Percentiles rank a stretch among this genome's conserved stretches.
Evolutionary conservation across 148 eudicot species (phyloP).

Genomic region (Tetragonia tetragonoides): DNA sequence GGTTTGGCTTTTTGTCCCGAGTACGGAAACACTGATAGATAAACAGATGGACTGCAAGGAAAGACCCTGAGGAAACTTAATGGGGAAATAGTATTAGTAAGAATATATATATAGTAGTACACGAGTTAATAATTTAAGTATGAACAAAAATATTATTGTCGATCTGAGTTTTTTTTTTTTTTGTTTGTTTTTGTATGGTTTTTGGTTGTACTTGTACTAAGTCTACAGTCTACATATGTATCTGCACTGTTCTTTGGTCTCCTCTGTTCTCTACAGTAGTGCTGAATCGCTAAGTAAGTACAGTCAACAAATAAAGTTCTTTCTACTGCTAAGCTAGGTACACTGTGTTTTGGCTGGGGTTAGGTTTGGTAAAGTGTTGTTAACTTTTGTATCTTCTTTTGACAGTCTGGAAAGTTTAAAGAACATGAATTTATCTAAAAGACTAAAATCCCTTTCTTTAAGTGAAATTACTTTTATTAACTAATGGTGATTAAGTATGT

Average conservation of each 20-base stretch:
- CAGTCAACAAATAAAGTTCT: constrained; percentile 30
- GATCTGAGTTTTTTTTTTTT: neutral
- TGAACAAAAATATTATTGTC: neutral
- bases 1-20: constrained; percentile 7
- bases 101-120: too few species aligned
- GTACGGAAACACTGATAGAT: constrained; percentile 12
- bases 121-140: too few species aligned
- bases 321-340: neutral
- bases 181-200: neutral
- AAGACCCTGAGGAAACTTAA: neutral
- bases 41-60: neutral
- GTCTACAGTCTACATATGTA: neutral
- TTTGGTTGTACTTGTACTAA: neutral
- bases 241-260: constrained; percentile 32
- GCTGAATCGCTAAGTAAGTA: neutral
- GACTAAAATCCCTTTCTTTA: too few species aligned
- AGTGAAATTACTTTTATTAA: neutral
- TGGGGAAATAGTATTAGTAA: neutral
- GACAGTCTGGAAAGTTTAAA: constrained; percentile 24
- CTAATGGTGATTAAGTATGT: neutral
- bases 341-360: neutral
- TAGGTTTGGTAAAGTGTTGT: neutral
- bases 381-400: neutral
- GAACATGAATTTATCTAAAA: neutral
- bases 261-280: constrained; percentile 20